Conservation (phyloP, 192 early-diverging fungal genomes). For the Pilaira anomala region DNA sequence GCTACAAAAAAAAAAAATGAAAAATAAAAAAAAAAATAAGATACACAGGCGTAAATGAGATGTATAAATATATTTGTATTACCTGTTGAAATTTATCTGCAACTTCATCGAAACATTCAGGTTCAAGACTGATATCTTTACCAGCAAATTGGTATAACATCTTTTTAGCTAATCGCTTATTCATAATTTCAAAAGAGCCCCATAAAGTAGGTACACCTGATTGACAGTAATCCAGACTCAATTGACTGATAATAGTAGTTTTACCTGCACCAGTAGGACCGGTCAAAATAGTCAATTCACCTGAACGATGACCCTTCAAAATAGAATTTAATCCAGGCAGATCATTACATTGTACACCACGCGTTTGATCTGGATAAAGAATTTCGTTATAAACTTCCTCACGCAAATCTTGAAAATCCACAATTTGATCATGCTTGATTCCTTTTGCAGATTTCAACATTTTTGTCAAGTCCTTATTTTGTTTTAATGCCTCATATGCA, state of each 20-base stretch:
- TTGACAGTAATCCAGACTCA: conserved; percentile 67
- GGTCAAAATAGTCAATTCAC: conserved; percentile 67
- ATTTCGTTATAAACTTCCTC: conserved; percentile 65
- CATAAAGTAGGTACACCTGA: conserved; percentile 68
- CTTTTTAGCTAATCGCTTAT: conserved; percentile 59
- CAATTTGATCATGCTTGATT: conserved; percentile 62
- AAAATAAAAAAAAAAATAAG: neutral
- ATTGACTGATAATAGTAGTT: conserved; percentile 68
- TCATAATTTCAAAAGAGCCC: conserved; percentile 79
- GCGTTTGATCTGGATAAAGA: conserved; percentile 59
- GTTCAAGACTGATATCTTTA: conserved; percentile 46
- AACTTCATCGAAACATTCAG: conserved; percentile 54
- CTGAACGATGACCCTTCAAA: conserved; percentile 66
- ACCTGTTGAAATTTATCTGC: conserved; percentile 63
- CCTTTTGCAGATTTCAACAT: conserved; percentile 48
- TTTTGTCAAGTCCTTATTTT: conserved; percentile 34
- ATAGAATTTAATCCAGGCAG: conserved; percentile 60
- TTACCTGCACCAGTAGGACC: conserved; percentile 71
- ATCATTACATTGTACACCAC: conserved; percentile 58
- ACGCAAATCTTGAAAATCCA: conserved; percentile 56
- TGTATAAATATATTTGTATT: conserved; percentile 1
- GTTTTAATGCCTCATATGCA: conserved; percentile 49
- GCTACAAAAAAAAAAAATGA: conserved; percentile 20
- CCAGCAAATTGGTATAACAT: conserved; percentile 67
- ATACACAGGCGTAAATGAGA: neutral